phyloP scores from a whole-genome alignment of 2,329 filamentous ascomycete species.

The Colletotrichum gigasporum region DNA sequence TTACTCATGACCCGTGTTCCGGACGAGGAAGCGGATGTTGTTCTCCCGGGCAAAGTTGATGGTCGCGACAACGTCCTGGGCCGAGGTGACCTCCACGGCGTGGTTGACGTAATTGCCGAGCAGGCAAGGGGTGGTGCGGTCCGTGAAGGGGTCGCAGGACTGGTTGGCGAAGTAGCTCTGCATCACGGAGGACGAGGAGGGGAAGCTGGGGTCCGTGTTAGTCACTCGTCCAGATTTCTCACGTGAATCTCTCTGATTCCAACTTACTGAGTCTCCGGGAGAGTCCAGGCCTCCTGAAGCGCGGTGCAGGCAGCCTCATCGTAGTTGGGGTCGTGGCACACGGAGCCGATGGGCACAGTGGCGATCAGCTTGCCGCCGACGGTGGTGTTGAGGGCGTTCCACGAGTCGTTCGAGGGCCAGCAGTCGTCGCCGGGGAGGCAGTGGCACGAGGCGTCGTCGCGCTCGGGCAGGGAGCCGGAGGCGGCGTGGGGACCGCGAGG shows the following conservation, averaged over 20 bases:
- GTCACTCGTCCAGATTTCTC: not conserved
- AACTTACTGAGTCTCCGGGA: constrained; percentile 47
- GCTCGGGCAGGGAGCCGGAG: constrained; percentile 22
- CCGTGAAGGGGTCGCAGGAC: constrained; percentile 48
- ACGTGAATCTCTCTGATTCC: too few relatives aligned
- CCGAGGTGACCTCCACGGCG: constrained; percentile 44
- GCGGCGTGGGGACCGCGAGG: constrained; percentile 19
- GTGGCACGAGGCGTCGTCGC: constrained; percentile 42
- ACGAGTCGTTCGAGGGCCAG: constrained; percentile 60
- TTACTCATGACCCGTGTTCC: constrained; percentile 45
- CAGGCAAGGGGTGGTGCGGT: constrained; percentile 48
- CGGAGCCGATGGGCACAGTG: constrained; percentile 60
- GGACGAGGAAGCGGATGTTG: constrained; percentile 47
- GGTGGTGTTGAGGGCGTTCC: constrained; percentile 61
- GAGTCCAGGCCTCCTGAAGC: constrained; percentile 46
- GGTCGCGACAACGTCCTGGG: constrained; percentile 42
- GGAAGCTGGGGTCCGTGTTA: constrained; percentile 38
- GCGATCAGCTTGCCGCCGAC: constrained; percentile 60
- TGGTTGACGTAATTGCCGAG: constrained; percentile 55
- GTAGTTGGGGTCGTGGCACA: constrained; percentile 61
- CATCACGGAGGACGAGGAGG: constrained; percentile 52
- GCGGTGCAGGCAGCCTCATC: constrained; percentile 52
- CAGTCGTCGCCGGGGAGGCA: constrained; percentile 61
- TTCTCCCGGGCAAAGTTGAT: constrained; percentile 48
- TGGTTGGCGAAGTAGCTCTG: constrained; percentile 47